phyloP scores from a whole-genome alignment of 352 stramenopile species.

The Blastocystis sp. region DNA sequence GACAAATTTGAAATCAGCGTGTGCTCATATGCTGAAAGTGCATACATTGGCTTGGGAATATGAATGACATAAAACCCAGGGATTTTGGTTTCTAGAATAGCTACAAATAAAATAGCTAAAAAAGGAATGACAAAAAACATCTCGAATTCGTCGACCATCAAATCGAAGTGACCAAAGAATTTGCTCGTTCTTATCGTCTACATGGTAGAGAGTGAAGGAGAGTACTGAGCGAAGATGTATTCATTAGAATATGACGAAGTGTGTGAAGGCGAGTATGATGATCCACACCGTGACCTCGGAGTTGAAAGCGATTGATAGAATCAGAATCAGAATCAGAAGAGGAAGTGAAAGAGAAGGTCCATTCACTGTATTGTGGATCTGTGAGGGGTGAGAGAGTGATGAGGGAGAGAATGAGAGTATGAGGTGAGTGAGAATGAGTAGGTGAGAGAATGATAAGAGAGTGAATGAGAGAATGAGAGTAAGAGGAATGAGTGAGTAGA shows the following conservation, averaged over 20 bases:
- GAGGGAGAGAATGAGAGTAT: too few species aligned
- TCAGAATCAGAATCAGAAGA: background rate
- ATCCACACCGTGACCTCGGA: conserved; percentile 29
- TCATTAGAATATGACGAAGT: conserved; percentile 31
- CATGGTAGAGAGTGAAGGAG: background rate
- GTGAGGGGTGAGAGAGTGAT: too few species aligned
- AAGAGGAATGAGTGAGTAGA: background rate
- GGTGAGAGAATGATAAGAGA: too few species aligned
- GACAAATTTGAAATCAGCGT: background rate
- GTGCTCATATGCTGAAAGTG: conserved; percentile 51
- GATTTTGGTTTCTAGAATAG: conserved; percentile 28
- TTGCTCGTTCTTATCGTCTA: conserved; percentile 1
- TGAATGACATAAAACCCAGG: conserved; percentile 7
- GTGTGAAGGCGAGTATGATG: conserved; percentile 19
- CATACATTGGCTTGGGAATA: background rate
- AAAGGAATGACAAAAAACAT: conserved; percentile 27
- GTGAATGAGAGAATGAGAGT: too few species aligned
- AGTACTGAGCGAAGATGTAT: background rate
- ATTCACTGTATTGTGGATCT: conserved; percentile 18
- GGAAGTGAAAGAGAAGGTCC: conserved; percentile 4
- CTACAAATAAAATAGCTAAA: background rate
- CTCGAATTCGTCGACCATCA: background rate
- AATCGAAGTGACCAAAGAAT: conserved; percentile 52
- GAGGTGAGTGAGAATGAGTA: too few species aligned
- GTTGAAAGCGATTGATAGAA: conserved; percentile 24